phyloP scores from a whole-genome alignment of 2,329 filamentous ascomycete species.

The Hirsutella rhossiliensis region DNA sequence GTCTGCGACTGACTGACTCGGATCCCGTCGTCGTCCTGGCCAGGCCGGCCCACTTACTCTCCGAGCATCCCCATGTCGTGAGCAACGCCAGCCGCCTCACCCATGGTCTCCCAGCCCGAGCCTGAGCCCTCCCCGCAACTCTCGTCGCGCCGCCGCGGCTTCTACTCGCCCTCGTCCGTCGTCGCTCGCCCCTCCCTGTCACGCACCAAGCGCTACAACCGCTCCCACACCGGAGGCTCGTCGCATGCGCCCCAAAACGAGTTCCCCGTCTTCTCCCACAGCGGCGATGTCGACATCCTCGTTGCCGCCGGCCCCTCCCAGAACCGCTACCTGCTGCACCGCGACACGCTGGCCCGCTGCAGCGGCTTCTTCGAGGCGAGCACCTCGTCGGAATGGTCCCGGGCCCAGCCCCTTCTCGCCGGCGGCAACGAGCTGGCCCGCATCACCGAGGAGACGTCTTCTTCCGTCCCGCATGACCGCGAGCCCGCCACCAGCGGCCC shows the following conservation, averaged over 20 bases:
- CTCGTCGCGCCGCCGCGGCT: slow-evolving; percentile 7
- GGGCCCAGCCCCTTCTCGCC: slow-evolving; percentile 14
- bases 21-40: no score
- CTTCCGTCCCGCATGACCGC: slow-evolving; percentile 9
- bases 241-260: slow-evolving; percentile 70
- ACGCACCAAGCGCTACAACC: slow-evolving; percentile 60
- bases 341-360: slow-evolving; percentile 76
- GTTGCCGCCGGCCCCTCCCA: slow-evolving; percentile 51
- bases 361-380: slow-evolving; percentile 90
- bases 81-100: slow-evolving; percentile 9
- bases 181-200: slow-evolving; percentile 48
- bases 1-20: no score
- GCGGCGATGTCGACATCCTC: slow-evolving; percentile 85
- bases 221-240: slow-evolving; percentile 65
- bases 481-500: slow-evolving; percentile 7
- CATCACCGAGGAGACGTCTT: slow-evolving; percentile 33
- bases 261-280: slow-evolving; percentile 82
- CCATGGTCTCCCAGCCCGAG: slow-evolving; percentile 54
- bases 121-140: slow-evolving; percentile 11
- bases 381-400: slow-evolving; percentile 64
- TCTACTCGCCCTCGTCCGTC: slow-evolving; percentile 31
- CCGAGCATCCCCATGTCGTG: slow-evolving; percentile 1
- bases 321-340: slow-evolving; percentile 77
- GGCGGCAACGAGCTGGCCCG: slow-evolving; percentile 36
- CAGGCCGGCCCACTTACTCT: background rate